phyloP scores from a whole-genome alignment of 257 asterid genomes.

The Linderniella brevidens region DNA sequence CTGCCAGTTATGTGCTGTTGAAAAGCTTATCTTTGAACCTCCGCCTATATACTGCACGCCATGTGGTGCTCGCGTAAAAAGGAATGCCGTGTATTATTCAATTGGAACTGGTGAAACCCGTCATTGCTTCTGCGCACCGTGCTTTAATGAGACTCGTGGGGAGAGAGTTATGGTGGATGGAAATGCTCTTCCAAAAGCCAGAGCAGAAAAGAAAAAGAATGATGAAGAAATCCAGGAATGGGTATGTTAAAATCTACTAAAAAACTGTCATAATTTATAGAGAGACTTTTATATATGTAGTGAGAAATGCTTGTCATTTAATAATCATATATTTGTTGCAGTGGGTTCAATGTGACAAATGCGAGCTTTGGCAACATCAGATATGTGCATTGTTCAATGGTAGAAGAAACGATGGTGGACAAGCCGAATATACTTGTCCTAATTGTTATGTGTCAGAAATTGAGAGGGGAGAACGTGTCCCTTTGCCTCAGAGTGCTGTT shows the following conservation, averaged over 20 bases:
- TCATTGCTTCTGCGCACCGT: conserved; percentile 71
- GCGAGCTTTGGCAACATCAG: conserved; percentile 99
- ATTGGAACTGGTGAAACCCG: conserved; percentile 82
- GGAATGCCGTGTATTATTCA: conserved; percentile 88
- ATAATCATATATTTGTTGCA: conserved; percentile 16
- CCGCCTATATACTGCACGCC: conserved; percentile 91
- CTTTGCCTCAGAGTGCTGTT: conserved; percentile 40
- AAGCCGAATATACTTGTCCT: conserved; percentile 98
- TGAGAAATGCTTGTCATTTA: background rate
- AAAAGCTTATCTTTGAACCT: conserved; percentile 91
- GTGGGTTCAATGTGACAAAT: conserved; percentile 99
- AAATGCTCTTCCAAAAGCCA: conserved; percentile 49
- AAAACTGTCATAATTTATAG: background rate
- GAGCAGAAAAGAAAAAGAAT: conserved; percentile 86
- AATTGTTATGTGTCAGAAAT: conserved; percentile 82
- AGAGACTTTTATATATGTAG: background rate
- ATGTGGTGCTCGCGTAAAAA: conserved; percentile 88
- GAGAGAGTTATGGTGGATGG: conserved; percentile 65
- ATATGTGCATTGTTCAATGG: conserved; percentile 92
- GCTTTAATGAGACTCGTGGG: conserved; percentile 86
- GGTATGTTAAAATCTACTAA: conserved; percentile 32
- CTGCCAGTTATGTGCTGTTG: conserved; percentile 97
- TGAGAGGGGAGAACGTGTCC: conserved; percentile 66
- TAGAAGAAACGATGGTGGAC: conserved; percentile 92
- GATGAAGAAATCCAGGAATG: conserved; percentile 98